Evolutionary conservation across 495 filamentous ascomycete species (phyloP), one percentile per base, ranked within the genome.

Genomic region (Podospora comata): DNA sequence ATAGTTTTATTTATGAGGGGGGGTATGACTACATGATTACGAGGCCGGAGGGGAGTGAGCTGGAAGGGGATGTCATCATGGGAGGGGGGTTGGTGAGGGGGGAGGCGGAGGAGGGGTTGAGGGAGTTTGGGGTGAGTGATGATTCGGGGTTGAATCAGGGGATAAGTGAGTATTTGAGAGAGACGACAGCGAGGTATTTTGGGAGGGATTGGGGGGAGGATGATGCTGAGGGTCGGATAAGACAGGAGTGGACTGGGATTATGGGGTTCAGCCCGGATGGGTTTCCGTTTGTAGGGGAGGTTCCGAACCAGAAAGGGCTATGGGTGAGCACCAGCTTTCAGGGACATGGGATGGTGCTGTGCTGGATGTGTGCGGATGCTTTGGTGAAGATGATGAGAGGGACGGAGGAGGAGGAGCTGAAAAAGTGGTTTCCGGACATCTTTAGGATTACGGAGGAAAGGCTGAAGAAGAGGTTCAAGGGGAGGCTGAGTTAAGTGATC

Each of bases 21-120:
- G 84, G 89, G 7, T 85, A 88, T 74, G 82, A 88, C 64, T 94
- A 93, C 67, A 87, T 93, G 83, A 85, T 91, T 3, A 80, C 85
- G 27, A 78, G 87, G 0, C 87, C 87, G 0, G 69, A 73, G 32
- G 82, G 79, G 1, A 74, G 76, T 5, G 65, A 60, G 20, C 79
- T 79, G 18, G 81, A 75, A 15, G 85, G 86, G 4, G 88, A 92
- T 65, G 85, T 92, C n/a, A 77, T 91, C 48, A 91, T 92, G 30
- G 85, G 91, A 9, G 89, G 91, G 15, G 90, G 89, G 4, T 78
- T 89, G 4, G 85, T 81, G 0, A 79, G 82, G 58, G 79, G 70
- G 3, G 69, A 79, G 32, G 5, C 68, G 6, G 68, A 73, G 18
- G 79, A 80, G 0, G 87, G 86, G 9, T 67, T 82, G 71, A 73